Evolutionary conservation across 352 stramenopile species (phyloP).

Genomic region (Vaucheria bursata): DNA sequence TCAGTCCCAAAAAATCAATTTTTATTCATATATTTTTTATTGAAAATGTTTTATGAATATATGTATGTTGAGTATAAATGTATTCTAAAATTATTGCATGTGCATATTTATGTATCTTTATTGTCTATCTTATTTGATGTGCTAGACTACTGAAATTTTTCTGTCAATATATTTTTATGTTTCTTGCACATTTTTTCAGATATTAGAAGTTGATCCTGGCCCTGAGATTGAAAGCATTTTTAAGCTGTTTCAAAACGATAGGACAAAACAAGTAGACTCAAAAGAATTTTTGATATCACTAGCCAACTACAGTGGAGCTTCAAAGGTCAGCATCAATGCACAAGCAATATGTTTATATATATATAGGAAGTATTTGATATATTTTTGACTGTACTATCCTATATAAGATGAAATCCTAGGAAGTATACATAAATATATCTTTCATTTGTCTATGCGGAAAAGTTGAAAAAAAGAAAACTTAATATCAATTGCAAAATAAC

Average conservation of each 20-base stretch:
- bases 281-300: constrained; percentile 77
- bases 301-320: constrained; percentile 69
- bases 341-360: neutral
- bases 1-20: too few species aligned
- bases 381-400: neutral
- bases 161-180: too few species aligned
- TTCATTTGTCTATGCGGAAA: constrained; percentile 75
- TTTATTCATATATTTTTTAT: too few species aligned
- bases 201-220: constrained; percentile 57
- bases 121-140: too few species aligned
- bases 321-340: constrained; percentile 5
- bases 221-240: constrained; percentile 76
- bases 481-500: constrained; percentile 11
- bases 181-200: too few species aligned
- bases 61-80: too few species aligned
- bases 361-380: neutral
- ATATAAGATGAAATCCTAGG: constrained; percentile 33
- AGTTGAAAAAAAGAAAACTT: constrained; percentile 78
- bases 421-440: constrained; percentile 66
- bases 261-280: constrained; percentile 59
- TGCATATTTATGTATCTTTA: too few species aligned
- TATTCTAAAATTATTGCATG: too few species aligned
- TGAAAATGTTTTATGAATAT: too few species aligned
- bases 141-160: too few species aligned
- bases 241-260: constrained; percentile 64